phyloP scores from a whole-genome alignment of 176 grass and related monocot genomes.

The Cenchrus americanus region DNA sequence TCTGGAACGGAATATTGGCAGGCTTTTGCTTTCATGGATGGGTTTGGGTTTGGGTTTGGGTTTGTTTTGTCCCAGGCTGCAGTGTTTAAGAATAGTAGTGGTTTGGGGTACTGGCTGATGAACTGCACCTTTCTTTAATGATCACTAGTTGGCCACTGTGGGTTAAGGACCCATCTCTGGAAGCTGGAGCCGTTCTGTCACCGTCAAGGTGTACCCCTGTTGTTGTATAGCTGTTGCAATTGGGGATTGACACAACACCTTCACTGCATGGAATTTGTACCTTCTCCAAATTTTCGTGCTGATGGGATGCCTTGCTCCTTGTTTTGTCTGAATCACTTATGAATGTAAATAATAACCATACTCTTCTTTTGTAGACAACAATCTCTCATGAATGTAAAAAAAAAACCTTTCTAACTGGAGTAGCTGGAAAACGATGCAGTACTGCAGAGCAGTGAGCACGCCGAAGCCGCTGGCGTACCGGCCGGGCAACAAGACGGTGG shows the following conservation, averaged over 20 bases:
- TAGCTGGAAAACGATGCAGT: conserved; percentile 45
- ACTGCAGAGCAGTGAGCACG: conserved; percentile 65
- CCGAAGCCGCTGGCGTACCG: conserved; percentile 69
- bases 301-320: conserved; percentile 6
- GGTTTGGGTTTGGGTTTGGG: background rate
- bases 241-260: conserved; percentile 10
- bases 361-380: no score
- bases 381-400: background rate
- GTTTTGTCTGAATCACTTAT: background rate
- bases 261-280: conserved; percentile 7
- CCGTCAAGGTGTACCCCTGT: background rate
- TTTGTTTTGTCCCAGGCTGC: conserved; percentile 16
- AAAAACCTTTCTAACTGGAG: background rate
- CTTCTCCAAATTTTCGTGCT: background rate
- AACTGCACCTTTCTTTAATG: conserved; percentile 31
- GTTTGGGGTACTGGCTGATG: background rate
- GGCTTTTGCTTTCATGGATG: background rate
- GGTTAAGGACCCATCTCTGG: conserved; percentile 19
- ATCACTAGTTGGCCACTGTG: conserved; percentile 16
- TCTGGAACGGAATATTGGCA: background rate
- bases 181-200: conserved; percentile 33
- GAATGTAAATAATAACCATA: background rate
- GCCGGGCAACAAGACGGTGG: conserved; percentile 79
- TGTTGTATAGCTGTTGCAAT: background rate
- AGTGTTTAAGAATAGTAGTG: conserved; percentile 17